Percentiles rank a stretch among this genome's conserved stretches.
phyloP scores from a whole-genome alignment of 2,329 filamentous ascomycete genomes.

The Canariomyces notabilis region DNA sequence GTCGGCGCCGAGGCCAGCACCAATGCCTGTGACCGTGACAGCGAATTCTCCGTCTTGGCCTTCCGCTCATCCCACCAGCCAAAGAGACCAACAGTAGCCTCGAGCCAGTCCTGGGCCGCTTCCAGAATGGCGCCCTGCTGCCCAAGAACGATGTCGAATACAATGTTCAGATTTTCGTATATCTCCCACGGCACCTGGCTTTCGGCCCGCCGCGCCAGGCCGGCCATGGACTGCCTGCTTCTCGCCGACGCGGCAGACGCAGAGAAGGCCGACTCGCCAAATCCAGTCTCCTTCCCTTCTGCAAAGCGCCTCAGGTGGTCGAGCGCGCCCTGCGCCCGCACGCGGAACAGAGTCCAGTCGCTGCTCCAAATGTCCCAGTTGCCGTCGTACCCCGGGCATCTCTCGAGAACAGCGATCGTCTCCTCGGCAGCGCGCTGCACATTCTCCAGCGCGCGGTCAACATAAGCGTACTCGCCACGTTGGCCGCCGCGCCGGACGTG shows the following conservation, averaged over 20 bases:
- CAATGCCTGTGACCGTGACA: conserved; percentile 33
- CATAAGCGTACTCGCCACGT: conserved; percentile 62
- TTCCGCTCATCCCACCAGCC: conserved; percentile 86
- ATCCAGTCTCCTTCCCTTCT: conserved; percentile 50
- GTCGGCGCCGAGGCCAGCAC: conserved; percentile 33
- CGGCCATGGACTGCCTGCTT: conserved; percentile 51
- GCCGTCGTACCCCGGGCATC: conserved; percentile 63
- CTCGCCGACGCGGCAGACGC: conserved; percentile 34
- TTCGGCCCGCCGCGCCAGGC: conserved; percentile 70
- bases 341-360: conserved; percentile 81
- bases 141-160: conserved; percentile 79
- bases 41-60: conserved; percentile 32
- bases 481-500: conserved; percentile 66
- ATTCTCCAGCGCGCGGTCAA: conserved; percentile 69
- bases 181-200: conserved; percentile 86
- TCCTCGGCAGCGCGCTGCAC: conserved; percentile 67
- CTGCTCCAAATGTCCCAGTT: conserved; percentile 80
- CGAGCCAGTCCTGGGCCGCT: conserved; percentile 83
- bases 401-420: conserved; percentile 63
- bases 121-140: conserved; percentile 69
- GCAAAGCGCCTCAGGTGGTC: conserved; percentile 71
- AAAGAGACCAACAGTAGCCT: conserved; percentile 76
- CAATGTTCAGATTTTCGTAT: conserved; percentile 73
- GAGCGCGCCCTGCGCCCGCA: conserved; percentile 64
- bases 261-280: conserved; percentile 31